These are phyloP conservation scores for Parsonsia alboflavescens DNA, from an alignment of 257 asterid genomes.

Conservation along the genomic window DNA sequence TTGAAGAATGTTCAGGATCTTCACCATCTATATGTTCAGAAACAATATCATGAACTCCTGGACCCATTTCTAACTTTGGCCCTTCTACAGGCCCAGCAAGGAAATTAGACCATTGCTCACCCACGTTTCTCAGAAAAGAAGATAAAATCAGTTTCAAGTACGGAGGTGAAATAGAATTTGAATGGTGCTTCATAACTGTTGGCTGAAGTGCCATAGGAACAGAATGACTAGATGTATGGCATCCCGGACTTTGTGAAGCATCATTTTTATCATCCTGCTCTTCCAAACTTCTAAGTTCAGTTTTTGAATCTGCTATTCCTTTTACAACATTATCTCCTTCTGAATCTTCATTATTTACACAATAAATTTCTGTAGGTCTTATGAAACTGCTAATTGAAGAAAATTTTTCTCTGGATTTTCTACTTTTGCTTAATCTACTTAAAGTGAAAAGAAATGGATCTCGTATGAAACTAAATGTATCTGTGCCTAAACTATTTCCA, in stretches of 20 bases:
- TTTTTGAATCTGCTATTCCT: constrained; percentile 28
- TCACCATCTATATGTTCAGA: constrained; percentile 60
- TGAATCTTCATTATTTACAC: constrained; percentile 23
- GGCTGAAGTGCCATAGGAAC: constrained; percentile 29
- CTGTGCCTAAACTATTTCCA: constrained; percentile 6
- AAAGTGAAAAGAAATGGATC: constrained; percentile 52
- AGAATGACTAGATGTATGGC: constrained; percentile 25
- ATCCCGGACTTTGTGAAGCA: constrained; percentile 33
- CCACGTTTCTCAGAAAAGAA: constrained; percentile 33
- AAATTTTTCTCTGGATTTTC: constrained; percentile 25
- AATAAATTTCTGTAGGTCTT: constrained; percentile 17
- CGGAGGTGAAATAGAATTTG: constrained; percentile 29
- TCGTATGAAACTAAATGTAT: constrained; percentile 23
- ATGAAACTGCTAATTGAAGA: constrained; percentile 28
- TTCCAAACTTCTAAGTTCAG: constrained; percentile 24
- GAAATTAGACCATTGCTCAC: constrained; percentile 43
- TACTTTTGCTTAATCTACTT: constrained; percentile 31
- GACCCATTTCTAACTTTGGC: constrained; percentile 62
- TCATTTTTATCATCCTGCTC: constrained; percentile 33
- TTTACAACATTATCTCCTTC: constrained; percentile 29
- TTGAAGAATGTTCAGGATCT: constrained; percentile 44
- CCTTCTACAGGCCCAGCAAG: constrained; percentile 45
- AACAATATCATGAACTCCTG: constrained; percentile 56
- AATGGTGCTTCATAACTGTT: constrained; percentile 31
- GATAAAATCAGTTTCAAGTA: constrained; percentile 34